Base-by-base conservation (phyloP, 305 asterid species). In the Ilex paraguariensis region DNA sequence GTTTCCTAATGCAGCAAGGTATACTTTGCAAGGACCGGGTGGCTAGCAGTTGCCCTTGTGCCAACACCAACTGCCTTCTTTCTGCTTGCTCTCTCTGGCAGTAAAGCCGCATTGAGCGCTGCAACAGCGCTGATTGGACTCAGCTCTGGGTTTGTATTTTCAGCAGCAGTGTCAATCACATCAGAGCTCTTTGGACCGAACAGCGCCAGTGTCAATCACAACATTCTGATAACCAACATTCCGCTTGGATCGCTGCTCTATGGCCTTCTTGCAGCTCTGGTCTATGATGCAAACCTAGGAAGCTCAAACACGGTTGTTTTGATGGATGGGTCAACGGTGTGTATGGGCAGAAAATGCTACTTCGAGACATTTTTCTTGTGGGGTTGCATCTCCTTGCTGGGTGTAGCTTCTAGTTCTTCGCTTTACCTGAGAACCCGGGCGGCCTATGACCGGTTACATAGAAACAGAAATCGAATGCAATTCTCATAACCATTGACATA, bases 121-220 rank as follows among this genome's bases (percentile, higher is more conserved):
- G 80, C 87, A 59, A 87, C 93, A 6, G 82, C 82, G 31, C 52
- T 81, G 59, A 77, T 81, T 54, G 95, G 95, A 62, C 63, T 87
- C 31, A 81, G 93, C 75, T 82, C 83, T 5, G 92, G 95, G 46
- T 84, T 81, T 14, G 82, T 81, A 42, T 74, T 78, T 48, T 77
- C 90, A 48, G 79, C 88, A 31, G 82, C 95, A 14, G 88, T 79
- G 13, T 75, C 88, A 5, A 77, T 81, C 40, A 84, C 92, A 50
- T 73, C 87, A n/a, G 90, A 87, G 75, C 74, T 82, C 40, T 84
- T 84, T 48, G 92, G 95, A 16, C 84, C 81, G 28, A 76, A 77
- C 46, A 82, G 80, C 44, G 83, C 85, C 3, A 82, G 92, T 31
- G 73, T 87, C 63, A 82, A 87, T 59, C 95, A 82, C 68, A 82